Evolutionary conservation across 805 yeast genomes (phyloP).

Genomic region (Barnettozyma sucrosica): DNA sequence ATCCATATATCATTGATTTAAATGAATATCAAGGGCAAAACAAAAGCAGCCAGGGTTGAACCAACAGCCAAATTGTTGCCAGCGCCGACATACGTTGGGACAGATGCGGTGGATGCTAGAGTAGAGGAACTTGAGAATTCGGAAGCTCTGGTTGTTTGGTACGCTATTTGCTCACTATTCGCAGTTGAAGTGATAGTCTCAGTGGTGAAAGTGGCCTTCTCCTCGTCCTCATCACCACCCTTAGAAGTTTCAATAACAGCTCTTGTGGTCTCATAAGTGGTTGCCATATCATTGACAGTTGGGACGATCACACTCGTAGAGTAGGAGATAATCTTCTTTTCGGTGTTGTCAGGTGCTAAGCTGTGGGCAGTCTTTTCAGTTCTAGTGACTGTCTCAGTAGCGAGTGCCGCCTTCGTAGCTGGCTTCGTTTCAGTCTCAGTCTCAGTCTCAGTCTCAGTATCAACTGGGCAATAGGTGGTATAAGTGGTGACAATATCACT

Average conservation of each 20-base stretch:
- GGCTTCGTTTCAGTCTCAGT: no score
- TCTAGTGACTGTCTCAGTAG: background rate
- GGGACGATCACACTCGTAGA: background rate
- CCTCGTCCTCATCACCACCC: no score
- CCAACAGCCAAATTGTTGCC: background rate
- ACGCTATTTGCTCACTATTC: no score
- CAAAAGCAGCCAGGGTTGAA: background rate
- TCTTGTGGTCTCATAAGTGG: background rate
- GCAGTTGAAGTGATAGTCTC: no score
- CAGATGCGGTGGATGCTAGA: background rate
- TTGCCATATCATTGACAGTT: background rate
- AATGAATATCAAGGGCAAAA: background rate
- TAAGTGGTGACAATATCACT: background rate
- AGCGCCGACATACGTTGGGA: background rate
- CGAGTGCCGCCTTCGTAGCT: background rate
- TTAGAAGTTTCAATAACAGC: background rate
- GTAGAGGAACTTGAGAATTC: no score
- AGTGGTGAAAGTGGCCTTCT: no score
- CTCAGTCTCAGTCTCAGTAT: constrained; percentile 2
- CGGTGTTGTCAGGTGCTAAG: background rate
- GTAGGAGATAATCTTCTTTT: background rate
- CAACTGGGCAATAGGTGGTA: constrained; percentile 6
- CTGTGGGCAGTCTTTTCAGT: background rate
- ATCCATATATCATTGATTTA: background rate
- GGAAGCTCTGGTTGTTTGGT: no score